Base-by-base conservation (phyloP, 768 basidiomycete species). In the Suillus occidentalis region DNA sequence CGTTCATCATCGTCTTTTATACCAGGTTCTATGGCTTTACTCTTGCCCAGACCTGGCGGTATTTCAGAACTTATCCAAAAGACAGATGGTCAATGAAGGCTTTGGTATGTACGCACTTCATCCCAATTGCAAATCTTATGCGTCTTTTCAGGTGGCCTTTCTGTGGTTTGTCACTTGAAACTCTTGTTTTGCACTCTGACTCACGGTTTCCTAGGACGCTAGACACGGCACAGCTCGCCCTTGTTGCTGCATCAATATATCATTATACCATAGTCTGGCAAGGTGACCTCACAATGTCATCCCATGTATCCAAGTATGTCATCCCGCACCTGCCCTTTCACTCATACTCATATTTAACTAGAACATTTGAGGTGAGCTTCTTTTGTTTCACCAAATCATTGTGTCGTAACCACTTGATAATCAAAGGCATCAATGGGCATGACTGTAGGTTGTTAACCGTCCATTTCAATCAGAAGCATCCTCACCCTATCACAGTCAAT, bases 1-100 rank as follows among this genome's bases (percentile, higher is more conserved):
- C 22, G 39, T 39, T 42, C 6, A 34, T 28, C 45, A 36, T 63
- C 45, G 4, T 34, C 45, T 58, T 37, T 36, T 4, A n/a, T n/a
- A 50, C 49, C 25, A 78, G 77, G 70, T 65, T 78, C 69, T 78
- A 78, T 55, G 77, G 77, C 50, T 66, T 79, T 63, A 78, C 78
- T 9, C 61, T 78, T 59, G 71, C 73, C 1, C 78, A 79, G 58
- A 77, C 75, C 53, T 75, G 72, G 72, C 71, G 70, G 36, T 78
- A 78, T 63, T 78, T 75, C 42, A 71, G 70, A 34, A 67, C 73
- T 42, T 78, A 72, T 64, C 69, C 70, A 28, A 71, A 71, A 36
- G 77, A 78, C 61, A 72, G 69, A 34, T 66, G 34, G 55, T 67
- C 69, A 37, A 78, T 72, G 66, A 78, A 78, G 68, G 45, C 72